These are phyloP conservation scores for Syncephalis fuscata DNA, from an alignment of 371 early-diverging fungal genomes.

Conservation along the genomic window DNA sequence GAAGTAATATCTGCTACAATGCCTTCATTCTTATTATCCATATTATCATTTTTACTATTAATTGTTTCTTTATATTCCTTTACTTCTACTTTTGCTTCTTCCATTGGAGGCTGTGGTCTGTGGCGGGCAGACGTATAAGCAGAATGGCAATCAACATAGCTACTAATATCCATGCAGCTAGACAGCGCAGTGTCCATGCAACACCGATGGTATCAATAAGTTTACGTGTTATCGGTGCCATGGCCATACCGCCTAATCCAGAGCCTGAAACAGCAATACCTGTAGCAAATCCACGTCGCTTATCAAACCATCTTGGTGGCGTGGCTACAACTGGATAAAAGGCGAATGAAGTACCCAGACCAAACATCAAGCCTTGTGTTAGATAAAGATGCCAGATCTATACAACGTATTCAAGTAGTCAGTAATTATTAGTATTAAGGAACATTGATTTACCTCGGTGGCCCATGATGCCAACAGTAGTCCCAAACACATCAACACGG, in stretches of 20 bases:
- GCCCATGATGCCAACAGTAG: conserved; percentile 13
- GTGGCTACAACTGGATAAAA: conserved; percentile 30
- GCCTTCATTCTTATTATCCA: too few species aligned
- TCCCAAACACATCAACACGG: conserved; percentile 20
- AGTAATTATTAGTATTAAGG: background rate
- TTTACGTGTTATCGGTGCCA: conserved; percentile 12
- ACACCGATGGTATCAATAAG: conserved; percentile 10
- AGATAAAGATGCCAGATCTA: conserved; percentile 42
- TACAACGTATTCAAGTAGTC: background rate
- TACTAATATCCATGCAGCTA: conserved; percentile 9
- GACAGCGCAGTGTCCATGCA: conserved; percentile 12
- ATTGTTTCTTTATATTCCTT: too few species aligned
- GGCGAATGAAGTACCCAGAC: conserved; percentile 36
- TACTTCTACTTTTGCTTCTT: too few species aligned
- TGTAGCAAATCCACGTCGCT: conserved; percentile 33
- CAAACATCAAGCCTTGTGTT: conserved; percentile 51
- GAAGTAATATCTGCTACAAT: too few species aligned
- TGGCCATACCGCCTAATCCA: conserved; percentile 38
- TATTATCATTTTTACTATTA: too few species aligned
- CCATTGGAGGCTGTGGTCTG: too few species aligned
- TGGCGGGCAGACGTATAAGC: background rate
- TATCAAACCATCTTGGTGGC: conserved; percentile 36
- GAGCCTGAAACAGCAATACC: conserved; percentile 44
- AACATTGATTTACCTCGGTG: background rate
- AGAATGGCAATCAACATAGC: conserved; percentile 6